Percentiles rank a stretch among this genome's conserved stretches.
Evolutionary conservation across 257 asterid genomes (phyloP).

Genomic region (Nicotiana tomentosiformis): DNA sequence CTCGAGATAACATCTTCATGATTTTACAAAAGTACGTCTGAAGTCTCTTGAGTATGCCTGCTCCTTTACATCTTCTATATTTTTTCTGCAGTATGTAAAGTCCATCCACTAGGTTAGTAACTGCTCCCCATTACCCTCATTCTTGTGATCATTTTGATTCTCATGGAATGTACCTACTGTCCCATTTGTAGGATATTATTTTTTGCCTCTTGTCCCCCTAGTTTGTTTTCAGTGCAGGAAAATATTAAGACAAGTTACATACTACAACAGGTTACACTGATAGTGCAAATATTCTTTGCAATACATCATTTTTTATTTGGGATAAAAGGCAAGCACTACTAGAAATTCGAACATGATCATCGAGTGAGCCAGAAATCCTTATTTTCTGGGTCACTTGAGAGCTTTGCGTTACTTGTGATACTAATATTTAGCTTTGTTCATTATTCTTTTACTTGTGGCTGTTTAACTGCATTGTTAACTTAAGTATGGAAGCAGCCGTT

Average conservation of each 20-base stretch:
- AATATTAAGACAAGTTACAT: not conserved
- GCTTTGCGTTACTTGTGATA: not conserved
- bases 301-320: too few species aligned
- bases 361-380: not conserved
- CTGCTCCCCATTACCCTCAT: not conserved
- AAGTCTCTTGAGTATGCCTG: not conserved
- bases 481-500: not conserved
- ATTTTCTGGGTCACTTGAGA: not conserved
- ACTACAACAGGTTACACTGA: not conserved
- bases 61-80: not conserved
- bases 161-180: not conserved
- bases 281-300: not conserved
- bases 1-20: conserved; percentile 67
- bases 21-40: conserved; percentile 50
- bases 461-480: not conserved
- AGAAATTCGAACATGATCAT: too few species aligned
- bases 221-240: not conserved
- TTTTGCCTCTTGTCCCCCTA: too few species aligned
- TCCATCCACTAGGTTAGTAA: too few species aligned
- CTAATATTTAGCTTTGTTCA: not conserved
- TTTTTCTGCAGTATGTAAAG: not conserved
- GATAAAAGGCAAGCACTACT: too few species aligned
- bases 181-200: not conserved
- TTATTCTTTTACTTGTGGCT: not conserved
- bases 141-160: not conserved